Conservation (phyloP, 2,329 filamentous ascomycete genomes). For the Zalaria sp. region DNA sequence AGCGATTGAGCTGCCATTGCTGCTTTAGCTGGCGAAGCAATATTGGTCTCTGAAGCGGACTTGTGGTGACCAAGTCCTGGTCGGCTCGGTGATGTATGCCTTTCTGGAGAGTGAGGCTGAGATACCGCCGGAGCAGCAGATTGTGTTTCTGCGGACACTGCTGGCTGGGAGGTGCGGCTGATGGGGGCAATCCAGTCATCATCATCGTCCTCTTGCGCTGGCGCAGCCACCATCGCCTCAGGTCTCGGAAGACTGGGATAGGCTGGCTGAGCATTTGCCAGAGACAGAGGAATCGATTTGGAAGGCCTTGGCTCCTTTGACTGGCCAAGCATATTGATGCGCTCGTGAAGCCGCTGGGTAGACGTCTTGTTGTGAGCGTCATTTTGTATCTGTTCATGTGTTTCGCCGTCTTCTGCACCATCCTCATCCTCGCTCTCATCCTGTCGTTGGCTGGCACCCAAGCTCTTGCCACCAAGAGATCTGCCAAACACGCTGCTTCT, state of each 20-base stretch:
- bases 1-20: slow-evolving; percentile 20
- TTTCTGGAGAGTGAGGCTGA: neutral
- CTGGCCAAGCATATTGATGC: slow-evolving; percentile 64
- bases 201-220: slow-evolving; percentile 31
- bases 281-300: slow-evolving; percentile 21
- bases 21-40: slow-evolving; percentile 31
- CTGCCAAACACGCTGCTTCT: slow-evolving; percentile 61
- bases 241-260: slow-evolving; percentile 13
- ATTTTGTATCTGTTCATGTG: slow-evolving; percentile 19
- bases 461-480: slow-evolving; percentile 54
- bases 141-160: slow-evolving; percentile 1
- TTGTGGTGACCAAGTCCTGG: slow-evolving; percentile 15
- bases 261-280: slow-evolving; percentile 17
- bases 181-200: slow-evolving; percentile 47
- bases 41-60: slow-evolving; percentile 18
- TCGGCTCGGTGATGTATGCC: neutral
- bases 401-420: slow-evolving; percentile 8
- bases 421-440: slow-evolving; percentile 38
- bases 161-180: slow-evolving; percentile 8
- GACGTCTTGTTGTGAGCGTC: slow-evolving; percentile 68
- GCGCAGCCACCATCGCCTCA: slow-evolving; percentile 8
- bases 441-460: slow-evolving; percentile 43
- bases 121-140: neutral
- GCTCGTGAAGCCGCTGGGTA: slow-evolving; percentile 85
- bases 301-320: slow-evolving; percentile 30